phyloP scores from a whole-genome alignment of 495 filamentous ascomycete species.

The Tuber indicum region DNA sequence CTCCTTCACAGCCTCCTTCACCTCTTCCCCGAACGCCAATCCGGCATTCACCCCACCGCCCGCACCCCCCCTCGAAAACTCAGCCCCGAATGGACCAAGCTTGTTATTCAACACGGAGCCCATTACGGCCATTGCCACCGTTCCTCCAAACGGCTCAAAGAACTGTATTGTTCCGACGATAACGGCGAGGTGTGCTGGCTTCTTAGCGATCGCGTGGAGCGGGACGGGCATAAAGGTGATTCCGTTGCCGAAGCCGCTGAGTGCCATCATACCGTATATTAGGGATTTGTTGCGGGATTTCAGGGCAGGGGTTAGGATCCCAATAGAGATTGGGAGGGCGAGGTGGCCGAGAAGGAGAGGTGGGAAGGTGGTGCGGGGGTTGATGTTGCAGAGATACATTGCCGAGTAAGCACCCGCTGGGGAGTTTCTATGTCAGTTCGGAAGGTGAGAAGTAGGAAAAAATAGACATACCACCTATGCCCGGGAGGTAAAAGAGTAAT shows the following conservation, averaged over 20 bases:
- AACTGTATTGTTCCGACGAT: slow-evolving; percentile 46
- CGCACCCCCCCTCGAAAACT: too few species aligned
- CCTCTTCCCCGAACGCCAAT: not conserved
- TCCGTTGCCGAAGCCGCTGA: not conserved
- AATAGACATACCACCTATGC: not conserved
- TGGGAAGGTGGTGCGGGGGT: slow-evolving; percentile 47
- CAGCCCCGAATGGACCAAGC: slow-evolving; percentile 14
- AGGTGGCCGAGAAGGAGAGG: slow-evolving; percentile 45
- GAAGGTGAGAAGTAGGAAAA: not conserved
- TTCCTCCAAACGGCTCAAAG: slow-evolving; percentile 47
- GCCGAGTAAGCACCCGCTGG: slow-evolving; percentile 46
- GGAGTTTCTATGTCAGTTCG: not conserved
- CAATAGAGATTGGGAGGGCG: slow-evolving; percentile 37
- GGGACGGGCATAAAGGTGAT: slow-evolving; percentile 36
- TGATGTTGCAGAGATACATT: slow-evolving; percentile 47
- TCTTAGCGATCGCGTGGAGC: slow-evolving; percentile 45
- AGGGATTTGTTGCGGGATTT: not conserved
- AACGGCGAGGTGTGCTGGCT: slow-evolving; percentile 44
- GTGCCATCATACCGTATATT: not conserved
- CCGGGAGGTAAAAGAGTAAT: slow-evolving; percentile 38
- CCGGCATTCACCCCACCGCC: too few species aligned
- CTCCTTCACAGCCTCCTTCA: too few species aligned
- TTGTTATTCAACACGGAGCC: slow-evolving; percentile 49
- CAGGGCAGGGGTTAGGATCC: not conserved
- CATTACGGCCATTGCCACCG: slow-evolving; percentile 48